phyloP scores from a whole-genome alignment of 2,329 filamentous ascomycete genomes.

The Xylogone sp. region DNA sequence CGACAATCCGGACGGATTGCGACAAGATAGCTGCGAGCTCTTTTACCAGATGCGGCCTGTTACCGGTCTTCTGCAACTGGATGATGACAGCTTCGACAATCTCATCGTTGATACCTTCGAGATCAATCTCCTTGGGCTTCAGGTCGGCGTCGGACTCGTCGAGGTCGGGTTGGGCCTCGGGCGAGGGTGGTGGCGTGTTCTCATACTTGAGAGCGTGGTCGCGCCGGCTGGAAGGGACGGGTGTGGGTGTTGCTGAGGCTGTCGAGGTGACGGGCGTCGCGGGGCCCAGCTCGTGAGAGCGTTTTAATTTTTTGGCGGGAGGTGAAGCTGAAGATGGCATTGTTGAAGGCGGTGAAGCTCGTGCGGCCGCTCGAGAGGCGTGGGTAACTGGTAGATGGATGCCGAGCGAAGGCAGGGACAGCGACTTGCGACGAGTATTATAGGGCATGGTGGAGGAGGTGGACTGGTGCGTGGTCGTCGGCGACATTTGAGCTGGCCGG shows the following conservation, averaged over 20 bases:
- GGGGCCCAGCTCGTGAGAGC: slow-evolving; percentile 59
- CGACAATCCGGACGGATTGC: slow-evolving; percentile 73
- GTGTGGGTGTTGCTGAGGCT: slow-evolving; percentile 23
- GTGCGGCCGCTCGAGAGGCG: slow-evolving; percentile 50
- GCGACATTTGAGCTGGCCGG: neutral
- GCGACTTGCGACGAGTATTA: slow-evolving; percentile 93
- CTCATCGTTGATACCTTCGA: slow-evolving; percentile 85
- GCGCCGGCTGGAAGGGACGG: slow-evolving; percentile 39
- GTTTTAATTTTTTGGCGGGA: slow-evolving; percentile 70
- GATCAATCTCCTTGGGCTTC: slow-evolving; percentile 59
- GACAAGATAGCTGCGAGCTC: slow-evolving; percentile 81
- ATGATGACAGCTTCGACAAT: slow-evolving; percentile 89
- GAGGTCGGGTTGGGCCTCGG: slow-evolving; percentile 40
- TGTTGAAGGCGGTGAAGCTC: slow-evolving; percentile 30
- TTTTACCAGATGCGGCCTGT: slow-evolving; percentile 91
- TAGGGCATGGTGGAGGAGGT: slow-evolving; percentile 66
- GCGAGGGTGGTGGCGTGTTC: slow-evolving; percentile 78
- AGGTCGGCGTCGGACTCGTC: slow-evolving; percentile 35
- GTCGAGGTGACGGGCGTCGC: slow-evolving; percentile 29
- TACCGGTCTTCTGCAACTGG: slow-evolving; percentile 84
- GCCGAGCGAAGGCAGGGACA: slow-evolving; percentile 88
- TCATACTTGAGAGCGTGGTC: slow-evolving; percentile 48
- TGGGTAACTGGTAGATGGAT: slow-evolving; percentile 76
- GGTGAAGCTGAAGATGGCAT: slow-evolving; percentile 31
- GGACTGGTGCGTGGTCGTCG: neutral